phyloP scores from a whole-genome alignment of 129 eudicot genomes.

The Artemisia tridentata region DNA sequence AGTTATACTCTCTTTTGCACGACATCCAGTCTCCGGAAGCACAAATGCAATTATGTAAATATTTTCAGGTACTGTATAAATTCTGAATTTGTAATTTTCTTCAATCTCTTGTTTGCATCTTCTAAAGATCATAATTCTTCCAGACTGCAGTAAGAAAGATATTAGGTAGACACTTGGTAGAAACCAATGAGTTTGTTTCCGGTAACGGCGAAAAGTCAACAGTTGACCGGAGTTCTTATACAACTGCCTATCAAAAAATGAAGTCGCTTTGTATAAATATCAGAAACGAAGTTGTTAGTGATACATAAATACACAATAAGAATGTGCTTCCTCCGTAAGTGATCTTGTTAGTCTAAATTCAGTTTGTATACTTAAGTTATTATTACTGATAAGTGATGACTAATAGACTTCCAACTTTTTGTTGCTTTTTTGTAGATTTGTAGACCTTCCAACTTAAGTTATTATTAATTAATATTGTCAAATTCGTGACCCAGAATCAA shows the following conservation, averaged over 20 bases:
- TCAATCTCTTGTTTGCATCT: background rate
- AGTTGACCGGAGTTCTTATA: constrained; percentile 43
- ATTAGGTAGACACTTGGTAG: constrained; percentile 58
- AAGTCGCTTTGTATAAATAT: constrained; percentile 53
- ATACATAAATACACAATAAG: constrained; percentile 60
- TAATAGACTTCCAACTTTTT: no score
- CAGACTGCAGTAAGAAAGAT: constrained; percentile 84
- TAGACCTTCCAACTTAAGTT: no score
- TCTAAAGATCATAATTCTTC: constrained; percentile 19
- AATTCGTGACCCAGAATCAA: no score
- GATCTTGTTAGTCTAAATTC: no score
- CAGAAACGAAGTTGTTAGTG: constrained; percentile 63
- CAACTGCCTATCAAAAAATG: constrained; percentile 72
- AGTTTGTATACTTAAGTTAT: background rate
- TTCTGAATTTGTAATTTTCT: background rate
- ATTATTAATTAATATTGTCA: no score
- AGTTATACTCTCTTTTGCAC: constrained; percentile 63
- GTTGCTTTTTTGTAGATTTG: no score
- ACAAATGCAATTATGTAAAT: constrained; percentile 64
- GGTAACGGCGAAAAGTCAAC: constrained; percentile 32
- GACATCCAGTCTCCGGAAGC: constrained; percentile 58
- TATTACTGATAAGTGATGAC: no score
- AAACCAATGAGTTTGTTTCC: constrained; percentile 58
- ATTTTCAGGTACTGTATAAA: constrained; percentile 58
- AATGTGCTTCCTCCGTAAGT: constrained; percentile 71